Evolutionary conservation across 2,329 filamentous ascomycete genomes (phyloP), one percentile per base, ranked within the genome.

Genomic region (Ophiostoma sp.): DNA sequence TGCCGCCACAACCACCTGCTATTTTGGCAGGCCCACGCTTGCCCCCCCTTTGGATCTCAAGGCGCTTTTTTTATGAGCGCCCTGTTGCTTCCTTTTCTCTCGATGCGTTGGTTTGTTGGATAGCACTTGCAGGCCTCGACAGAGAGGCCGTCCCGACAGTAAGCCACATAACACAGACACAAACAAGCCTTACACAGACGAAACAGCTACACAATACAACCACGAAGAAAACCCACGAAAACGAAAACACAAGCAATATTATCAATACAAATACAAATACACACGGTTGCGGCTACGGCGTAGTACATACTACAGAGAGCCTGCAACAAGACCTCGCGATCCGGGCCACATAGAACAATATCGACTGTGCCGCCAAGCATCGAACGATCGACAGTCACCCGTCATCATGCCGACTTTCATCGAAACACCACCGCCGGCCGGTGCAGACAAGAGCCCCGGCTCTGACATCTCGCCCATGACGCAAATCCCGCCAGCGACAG

Each of bases 381-480:
- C 44, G 27, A 41, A 12, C 42, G 42, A 45, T 45, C 45, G 11
- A 47, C 45, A 47, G 6, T 4, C 9, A 40, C 58, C 41, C 55
- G n/a, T 8, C 38, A 36, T 64, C 49, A 66, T 18, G 36, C 42
- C 66, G 7, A 64, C 18, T 27, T 36, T 47, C 41, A 49, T 11
- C 40, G 38, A 66, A 14, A 18, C 16, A 44, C 4, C 27, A 7
- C 49, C 11, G 52, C 52, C 41, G 38, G n/a, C 73, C 7, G 44
- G 70, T 36, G 65, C 67, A 44, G 71, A 70, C 63, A 73, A 75
- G 66, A 79, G 77, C 69, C 75, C 79, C 66, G 79, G 78, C 70
- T 80, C 78, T 18, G 80, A 81, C 63, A 73, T 82, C 68, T 83
- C 81, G 69, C 81, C 81, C 41, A 76, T 75, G 67, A 77, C 80